Evolutionary conservation across 768 basidiomycete species (phyloP).

Genomic region (Daedaleopsis nitida): DNA sequence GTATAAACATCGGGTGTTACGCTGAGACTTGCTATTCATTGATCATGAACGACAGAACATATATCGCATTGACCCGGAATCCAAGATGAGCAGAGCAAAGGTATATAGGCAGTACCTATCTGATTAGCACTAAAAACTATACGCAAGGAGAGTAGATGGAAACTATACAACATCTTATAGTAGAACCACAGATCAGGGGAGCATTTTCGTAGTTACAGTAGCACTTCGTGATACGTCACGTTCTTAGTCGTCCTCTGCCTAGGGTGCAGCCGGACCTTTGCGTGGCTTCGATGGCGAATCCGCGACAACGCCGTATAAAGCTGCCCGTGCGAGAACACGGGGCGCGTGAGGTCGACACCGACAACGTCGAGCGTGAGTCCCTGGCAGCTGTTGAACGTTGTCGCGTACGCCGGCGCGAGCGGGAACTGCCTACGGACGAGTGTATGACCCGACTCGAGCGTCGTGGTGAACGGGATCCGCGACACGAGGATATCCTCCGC

Average conservation of each 20-base stretch:
- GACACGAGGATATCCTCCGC: slow-evolving; percentile 31
- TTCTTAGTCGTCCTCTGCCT: slow-evolving; percentile 27
- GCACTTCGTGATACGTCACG: slow-evolving; percentile 31
- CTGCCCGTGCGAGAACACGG: slow-evolving; percentile 43
- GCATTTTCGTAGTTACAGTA: slow-evolving; percentile 14
- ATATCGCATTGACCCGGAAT: no score
- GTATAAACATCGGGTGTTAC: no score
- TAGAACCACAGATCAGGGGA: neutral
- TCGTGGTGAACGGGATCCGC: slow-evolving; percentile 28
- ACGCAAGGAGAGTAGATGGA: neutral
- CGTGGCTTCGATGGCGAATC: slow-evolving; percentile 30
- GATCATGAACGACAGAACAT: no score
- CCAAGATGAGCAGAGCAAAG: no score
- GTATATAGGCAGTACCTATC: no score
- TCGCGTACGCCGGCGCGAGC: slow-evolving; percentile 41
- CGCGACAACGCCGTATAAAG: slow-evolving; percentile 35
- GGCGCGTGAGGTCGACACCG: slow-evolving; percentile 38
- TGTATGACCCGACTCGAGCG: slow-evolving; percentile 33
- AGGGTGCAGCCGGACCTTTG: slow-evolving; percentile 21
- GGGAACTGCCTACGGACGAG: slow-evolving; percentile 39
- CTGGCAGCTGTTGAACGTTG: slow-evolving; percentile 46
- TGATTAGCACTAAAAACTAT: neutral
- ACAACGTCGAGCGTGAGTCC: slow-evolving; percentile 41
- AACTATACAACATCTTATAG: neutral
- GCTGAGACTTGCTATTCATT: no score